A percentile compares a stretch with the other conserved stretches of the same genome.
These are phyloP conservation scores for Leishmania tropica DNA, from an alignment of 208 protist genomes.

Conservation along the genomic window DNA sequence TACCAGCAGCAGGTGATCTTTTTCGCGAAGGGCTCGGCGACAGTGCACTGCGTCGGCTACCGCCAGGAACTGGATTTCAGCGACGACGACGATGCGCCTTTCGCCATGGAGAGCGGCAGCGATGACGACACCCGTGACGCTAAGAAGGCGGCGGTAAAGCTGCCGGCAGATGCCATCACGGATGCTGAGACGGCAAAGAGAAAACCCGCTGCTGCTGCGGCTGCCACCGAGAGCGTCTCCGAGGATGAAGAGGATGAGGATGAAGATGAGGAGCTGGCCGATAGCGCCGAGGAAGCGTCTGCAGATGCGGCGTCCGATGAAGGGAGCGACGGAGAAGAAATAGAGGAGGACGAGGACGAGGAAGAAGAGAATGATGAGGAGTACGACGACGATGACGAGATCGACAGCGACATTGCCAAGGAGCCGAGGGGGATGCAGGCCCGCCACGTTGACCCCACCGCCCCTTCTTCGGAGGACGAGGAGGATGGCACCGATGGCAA, in stretches of 20 bases:
- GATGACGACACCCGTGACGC: constrained; percentile 27
- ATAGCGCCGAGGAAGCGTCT: constrained; percentile 13
- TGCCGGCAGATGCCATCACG: constrained; percentile 33
- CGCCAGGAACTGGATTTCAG: constrained; percentile 67
- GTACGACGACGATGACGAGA: constrained; percentile 37
- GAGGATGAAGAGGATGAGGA: constrained; percentile 8
- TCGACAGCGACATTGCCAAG: constrained; percentile 30
- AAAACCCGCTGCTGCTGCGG: background rate
- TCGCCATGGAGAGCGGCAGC: constrained; percentile 23
- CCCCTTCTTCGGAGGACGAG: constrained; percentile 43
- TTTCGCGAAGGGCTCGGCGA: constrained; percentile 70
- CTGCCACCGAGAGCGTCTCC: background rate
- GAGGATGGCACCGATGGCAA: constrained; percentile 36
- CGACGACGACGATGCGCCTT: constrained; percentile 36
- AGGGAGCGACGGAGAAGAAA: constrained; percentile 23
- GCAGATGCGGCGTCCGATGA: constrained; percentile 30
- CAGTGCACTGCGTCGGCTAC: constrained; percentile 85
- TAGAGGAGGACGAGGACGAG: constrained; percentile 43
- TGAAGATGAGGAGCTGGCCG: background rate
- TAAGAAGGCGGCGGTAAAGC: constrained; percentile 8
- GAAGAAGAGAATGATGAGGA: constrained; percentile 51
- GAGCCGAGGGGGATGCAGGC: constrained; percentile 15
- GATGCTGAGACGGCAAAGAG: constrained; percentile 8
- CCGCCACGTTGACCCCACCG: constrained; percentile 25
- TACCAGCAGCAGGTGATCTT: constrained; percentile 74